A percentile compares a stretch with the other conserved stretches of the same genome.
phyloP scores from a whole-genome alignment of 2,329 filamentous ascomycete species.

The Trichoderma sp. region DNA sequence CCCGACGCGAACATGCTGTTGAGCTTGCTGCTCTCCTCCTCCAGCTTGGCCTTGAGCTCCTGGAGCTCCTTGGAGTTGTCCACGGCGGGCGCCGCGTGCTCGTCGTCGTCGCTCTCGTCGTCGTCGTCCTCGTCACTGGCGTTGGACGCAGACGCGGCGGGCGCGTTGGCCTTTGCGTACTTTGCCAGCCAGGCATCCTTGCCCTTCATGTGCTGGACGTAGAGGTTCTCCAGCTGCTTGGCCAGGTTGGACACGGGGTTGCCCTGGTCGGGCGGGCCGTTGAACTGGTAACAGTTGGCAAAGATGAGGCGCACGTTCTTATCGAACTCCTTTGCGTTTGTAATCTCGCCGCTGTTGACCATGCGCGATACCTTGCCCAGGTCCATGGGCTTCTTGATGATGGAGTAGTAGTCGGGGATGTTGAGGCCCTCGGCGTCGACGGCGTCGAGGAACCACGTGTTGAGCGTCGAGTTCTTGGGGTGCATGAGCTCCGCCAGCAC shows the following conservation, averaged over 20 bases:
- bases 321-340: slow-evolving; percentile 82
- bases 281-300: slow-evolving; percentile 90
- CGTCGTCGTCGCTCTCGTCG: slow-evolving; percentile 64
- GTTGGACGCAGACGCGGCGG: slow-evolving; percentile 63
- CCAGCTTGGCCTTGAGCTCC: slow-evolving; percentile 54
- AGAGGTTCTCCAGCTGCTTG: slow-evolving; percentile 71
- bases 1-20: slow-evolving; percentile 53
- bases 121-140: slow-evolving; percentile 74
- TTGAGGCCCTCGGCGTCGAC: slow-evolving; percentile 93
- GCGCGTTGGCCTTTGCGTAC: slow-evolving; percentile 60
- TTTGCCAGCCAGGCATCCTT: slow-evolving; percentile 81
- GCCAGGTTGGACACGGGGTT: slow-evolving; percentile 75
- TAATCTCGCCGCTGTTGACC: slow-evolving; percentile 76
- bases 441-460: slow-evolving; percentile 75
- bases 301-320: slow-evolving; percentile 81
- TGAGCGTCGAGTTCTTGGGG: slow-evolving; percentile 67
- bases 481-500: slow-evolving; percentile 78
- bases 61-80: slow-evolving; percentile 51
- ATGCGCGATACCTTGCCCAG: slow-evolving; percentile 78
- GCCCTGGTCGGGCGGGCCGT: slow-evolving; percentile 57
- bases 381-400: slow-evolving; percentile 98
- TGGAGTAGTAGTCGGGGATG: slow-evolving; percentile 88
- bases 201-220: slow-evolving; percentile 72
- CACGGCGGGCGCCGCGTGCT: slow-evolving; percentile 47
- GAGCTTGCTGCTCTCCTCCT: slow-evolving; percentile 62